These are phyloP conservation scores for Eimeria necatrix DNA, from an alignment of 169 alveolate genomes.

Conservation along the genomic window DNA sequence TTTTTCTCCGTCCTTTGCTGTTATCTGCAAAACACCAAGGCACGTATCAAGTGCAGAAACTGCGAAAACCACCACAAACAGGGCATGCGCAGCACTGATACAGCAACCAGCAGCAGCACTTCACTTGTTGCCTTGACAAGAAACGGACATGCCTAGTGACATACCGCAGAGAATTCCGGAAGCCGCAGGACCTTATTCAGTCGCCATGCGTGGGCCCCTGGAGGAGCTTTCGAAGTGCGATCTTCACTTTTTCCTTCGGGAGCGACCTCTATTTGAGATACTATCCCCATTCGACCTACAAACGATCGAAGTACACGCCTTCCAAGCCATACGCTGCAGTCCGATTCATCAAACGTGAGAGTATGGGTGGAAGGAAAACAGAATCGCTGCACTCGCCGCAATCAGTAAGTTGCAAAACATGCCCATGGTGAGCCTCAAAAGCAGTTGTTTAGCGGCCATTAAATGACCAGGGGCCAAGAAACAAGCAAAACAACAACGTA, in stretches of 20 bases:
- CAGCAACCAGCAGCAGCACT: background rate
- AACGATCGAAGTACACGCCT: no score
- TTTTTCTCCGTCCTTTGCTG: background rate
- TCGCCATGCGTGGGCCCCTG: conserved; percentile 11
- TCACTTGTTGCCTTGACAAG: background rate
- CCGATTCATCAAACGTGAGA: no score
- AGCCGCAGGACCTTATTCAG: conserved; percentile 37
- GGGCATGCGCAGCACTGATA: background rate
- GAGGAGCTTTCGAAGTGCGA: background rate
- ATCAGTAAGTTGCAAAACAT: no score
- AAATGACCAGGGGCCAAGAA: background rate
- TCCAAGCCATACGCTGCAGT: no score
- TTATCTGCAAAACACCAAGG: background rate
- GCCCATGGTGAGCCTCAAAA: no score
- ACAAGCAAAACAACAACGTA: background rate
- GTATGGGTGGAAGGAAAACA: no score
- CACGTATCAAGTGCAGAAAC: background rate
- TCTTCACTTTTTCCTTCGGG: background rate
- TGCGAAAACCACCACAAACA: background rate
- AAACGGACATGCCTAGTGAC: background rate
- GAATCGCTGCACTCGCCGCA: no score
- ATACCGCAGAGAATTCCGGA: conserved; percentile 38
- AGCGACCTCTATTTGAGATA: conserved; percentile 6
- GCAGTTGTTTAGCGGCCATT: no score
- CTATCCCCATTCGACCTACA: conserved; percentile 54